These are phyloP conservation scores for Mycena floridula DNA, from an alignment of 768 basidiomycete genomes.

Conservation along the genomic window DNA sequence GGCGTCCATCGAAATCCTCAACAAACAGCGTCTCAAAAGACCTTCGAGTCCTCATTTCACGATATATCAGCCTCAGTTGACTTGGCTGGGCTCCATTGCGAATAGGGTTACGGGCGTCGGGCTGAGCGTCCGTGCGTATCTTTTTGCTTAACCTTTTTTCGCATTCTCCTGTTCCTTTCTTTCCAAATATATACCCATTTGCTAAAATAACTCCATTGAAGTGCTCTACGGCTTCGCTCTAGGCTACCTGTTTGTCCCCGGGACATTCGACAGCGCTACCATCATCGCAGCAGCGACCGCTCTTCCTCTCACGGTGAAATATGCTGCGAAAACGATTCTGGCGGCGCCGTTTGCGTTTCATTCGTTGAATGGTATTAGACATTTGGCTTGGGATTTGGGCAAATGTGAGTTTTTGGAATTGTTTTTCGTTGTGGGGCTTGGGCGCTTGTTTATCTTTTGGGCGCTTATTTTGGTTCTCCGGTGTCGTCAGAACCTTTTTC, in stretches of 20 bases:
- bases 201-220: too few relatives aligned
- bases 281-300: not conserved
- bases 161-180: too few relatives aligned
- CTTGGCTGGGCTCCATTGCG: slow-evolving; percentile 81
- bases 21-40: slow-evolving; percentile 82
- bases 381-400: slow-evolving; percentile 84
- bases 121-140: slow-evolving; percentile 66
- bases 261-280: not conserved
- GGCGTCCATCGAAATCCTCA: slow-evolving; percentile 59
- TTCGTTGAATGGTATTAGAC: slow-evolving; percentile 83
- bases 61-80: slow-evolving; percentile 94
- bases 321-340: slow-evolving; percentile 37
- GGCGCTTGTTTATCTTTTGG: too few relatives aligned
- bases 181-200: too few relatives aligned
- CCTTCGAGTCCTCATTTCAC: slow-evolving; percentile 93
- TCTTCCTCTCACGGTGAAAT: not conserved
- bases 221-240: not conserved
- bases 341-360: slow-evolving; percentile 91
- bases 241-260: not conserved
- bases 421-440: not conserved
- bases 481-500: too few relatives aligned
- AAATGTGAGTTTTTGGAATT: slow-evolving; percentile 60
- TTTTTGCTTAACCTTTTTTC: slow-evolving; percentile 1
- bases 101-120: slow-evolving; percentile 83
- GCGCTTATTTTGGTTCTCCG: too few relatives aligned